Conservation (phyloP, 2,329 filamentous ascomycete species). For the Fusarium sp. region DNA sequence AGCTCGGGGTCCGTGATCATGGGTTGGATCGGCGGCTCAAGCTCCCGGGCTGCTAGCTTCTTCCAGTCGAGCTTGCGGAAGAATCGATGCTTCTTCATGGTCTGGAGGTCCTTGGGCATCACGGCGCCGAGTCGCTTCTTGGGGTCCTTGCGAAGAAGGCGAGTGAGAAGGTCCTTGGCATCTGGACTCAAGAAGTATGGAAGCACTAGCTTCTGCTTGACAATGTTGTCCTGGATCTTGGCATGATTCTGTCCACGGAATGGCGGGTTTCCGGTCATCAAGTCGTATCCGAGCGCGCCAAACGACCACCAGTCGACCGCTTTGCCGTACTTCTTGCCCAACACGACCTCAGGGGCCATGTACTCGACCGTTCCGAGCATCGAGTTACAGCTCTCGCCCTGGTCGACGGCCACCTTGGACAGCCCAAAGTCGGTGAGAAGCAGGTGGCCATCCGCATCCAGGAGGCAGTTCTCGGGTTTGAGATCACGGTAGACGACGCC, state of each 20-base stretch:
- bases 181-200: slow-evolving; percentile 93
- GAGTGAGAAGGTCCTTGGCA: slow-evolving; percentile 91
- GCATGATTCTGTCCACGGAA: slow-evolving; percentile 92
- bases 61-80: slow-evolving; percentile 98
- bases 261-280: slow-evolving; percentile 91
- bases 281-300: slow-evolving; percentile 89
- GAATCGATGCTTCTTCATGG: slow-evolving; percentile 93
- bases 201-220: slow-evolving; percentile 88
- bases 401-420: slow-evolving; percentile 88
- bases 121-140: slow-evolving; percentile 87
- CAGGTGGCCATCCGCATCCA: slow-evolving; percentile 91
- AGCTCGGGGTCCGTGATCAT: slow-evolving; percentile 95
- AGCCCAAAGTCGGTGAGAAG: slow-evolving; percentile 97
- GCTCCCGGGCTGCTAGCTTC: slow-evolving; percentile 81
- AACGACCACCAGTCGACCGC: slow-evolving; percentile 99
- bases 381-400: slow-evolving; percentile 78
- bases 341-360: slow-evolving; percentile 97
- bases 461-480: slow-evolving; percentile 96
- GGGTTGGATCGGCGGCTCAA: slow-evolving; percentile 90
- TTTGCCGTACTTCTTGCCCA: slow-evolving; percentile 89
- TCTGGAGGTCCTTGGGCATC: slow-evolving; percentile 88
- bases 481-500: slow-evolving; percentile 97
- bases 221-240: slow-evolving; percentile 95
- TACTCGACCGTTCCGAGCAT: slow-evolving; percentile 97
- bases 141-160: slow-evolving; percentile 92